Evolutionary conservation across 192 early-diverging fungal species (phyloP).

Genomic region (Coemansia sp.): DNA sequence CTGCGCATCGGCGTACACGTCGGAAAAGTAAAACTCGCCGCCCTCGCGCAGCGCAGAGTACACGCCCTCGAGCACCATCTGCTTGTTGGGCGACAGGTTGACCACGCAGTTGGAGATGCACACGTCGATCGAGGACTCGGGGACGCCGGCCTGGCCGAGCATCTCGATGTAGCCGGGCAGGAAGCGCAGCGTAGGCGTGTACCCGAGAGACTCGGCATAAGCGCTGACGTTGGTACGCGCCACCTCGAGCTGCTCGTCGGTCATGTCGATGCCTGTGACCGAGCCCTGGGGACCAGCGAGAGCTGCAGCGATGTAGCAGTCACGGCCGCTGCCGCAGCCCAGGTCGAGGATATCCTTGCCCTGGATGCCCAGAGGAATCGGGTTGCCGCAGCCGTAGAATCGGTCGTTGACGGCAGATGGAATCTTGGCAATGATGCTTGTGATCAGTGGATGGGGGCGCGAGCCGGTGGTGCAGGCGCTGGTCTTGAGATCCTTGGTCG

Average conservation of each 20-base stretch:
- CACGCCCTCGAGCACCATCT: slow-evolving; percentile 34
- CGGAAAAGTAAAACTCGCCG: slow-evolving; percentile 48
- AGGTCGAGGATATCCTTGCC: slow-evolving; percentile 46
- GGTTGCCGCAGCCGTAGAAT: slow-evolving; percentile 50
- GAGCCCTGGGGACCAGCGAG: slow-evolving; percentile 36
- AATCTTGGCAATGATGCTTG: slow-evolving; percentile 14
- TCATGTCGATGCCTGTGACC: slow-evolving; percentile 52
- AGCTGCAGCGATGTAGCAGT: slow-evolving; percentile 51
- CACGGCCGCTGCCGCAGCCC: slow-evolving; percentile 46
- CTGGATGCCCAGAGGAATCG: slow-evolving; percentile 43
- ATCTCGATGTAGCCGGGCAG: slow-evolving; percentile 47
- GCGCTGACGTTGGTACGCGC: slow-evolving; percentile 19
- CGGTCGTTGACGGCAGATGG: slow-evolving; percentile 28
- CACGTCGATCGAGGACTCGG: slow-evolving; percentile 29
- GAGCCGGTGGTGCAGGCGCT: slow-evolving; percentile 22
- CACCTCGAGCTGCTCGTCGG: slow-evolving; percentile 44
- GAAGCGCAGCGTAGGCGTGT: slow-evolving; percentile 33
- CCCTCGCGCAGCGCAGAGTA: slow-evolving; percentile 22
- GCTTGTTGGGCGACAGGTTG: slow-evolving; percentile 52
- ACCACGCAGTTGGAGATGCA: slow-evolving; percentile 50
- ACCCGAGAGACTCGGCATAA: slow-evolving; percentile 29
- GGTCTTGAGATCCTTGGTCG: slow-evolving; percentile 25
- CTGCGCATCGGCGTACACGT: slow-evolving; percentile 41
- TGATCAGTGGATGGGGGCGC: slow-evolving; percentile 3
- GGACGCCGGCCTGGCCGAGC: slow-evolving; percentile 13